Percentiles rank a stretch among this genome's conserved stretches.
Conservation (phyloP, 1,284 basidiomycete genomes). For the Tilletia indica region DNA sequence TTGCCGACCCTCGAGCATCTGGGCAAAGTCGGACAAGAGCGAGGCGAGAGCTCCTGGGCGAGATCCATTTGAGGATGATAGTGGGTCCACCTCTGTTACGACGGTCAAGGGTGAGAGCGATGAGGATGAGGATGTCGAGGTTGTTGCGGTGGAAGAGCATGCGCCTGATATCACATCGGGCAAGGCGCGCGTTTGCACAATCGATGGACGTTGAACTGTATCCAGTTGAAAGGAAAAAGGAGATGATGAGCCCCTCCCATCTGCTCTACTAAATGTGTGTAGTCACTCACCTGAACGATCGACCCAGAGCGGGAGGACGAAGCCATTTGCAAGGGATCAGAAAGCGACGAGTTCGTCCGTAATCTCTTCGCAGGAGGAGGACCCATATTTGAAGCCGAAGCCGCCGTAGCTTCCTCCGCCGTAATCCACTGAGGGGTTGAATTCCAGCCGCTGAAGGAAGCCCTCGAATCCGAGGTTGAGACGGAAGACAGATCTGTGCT, state of each 20-base stretch:
- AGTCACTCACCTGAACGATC: no score
- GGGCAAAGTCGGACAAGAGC: constrained; percentile 7
- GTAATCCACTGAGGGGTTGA: no score
- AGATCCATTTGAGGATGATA: not conserved
- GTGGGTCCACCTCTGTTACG: no score
- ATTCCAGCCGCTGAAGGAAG: not conserved
- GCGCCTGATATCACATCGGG: not conserved
- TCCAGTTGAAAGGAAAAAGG: no score
- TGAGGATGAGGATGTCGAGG: not conserved
- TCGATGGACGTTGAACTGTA: not conserved
- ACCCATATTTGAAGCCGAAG: not conserved
- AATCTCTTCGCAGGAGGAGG: not conserved
- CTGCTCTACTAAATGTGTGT: no score
- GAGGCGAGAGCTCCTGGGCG: not conserved
- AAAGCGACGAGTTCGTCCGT: not conserved
- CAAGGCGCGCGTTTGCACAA: not conserved
- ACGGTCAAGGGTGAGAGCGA: not conserved
- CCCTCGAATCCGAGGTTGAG: not conserved
- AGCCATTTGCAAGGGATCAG: no score
- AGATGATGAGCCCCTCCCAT: no score
- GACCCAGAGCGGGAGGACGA: no score
- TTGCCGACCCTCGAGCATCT: constrained; percentile 8
- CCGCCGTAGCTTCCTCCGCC: no score
- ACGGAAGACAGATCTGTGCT: not conserved
- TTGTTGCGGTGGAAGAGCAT: not conserved